Evolutionary conservation across 805 yeast species (phyloP).

Genomic region (Saturnispora gosingensis): DNA sequence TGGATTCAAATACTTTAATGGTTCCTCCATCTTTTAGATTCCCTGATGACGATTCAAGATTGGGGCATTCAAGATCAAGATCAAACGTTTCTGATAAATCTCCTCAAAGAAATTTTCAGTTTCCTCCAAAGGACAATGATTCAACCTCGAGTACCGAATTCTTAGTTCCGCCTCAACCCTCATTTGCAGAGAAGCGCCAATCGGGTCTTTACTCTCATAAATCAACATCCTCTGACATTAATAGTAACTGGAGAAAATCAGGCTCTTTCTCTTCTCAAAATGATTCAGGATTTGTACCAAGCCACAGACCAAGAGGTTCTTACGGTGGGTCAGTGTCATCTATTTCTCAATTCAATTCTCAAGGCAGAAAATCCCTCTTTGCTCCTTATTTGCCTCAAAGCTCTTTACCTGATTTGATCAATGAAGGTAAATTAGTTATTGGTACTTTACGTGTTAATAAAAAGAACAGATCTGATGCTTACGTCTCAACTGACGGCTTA

Average conservation of each 20-base stretch:
- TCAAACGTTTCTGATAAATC: constrained; percentile 25
- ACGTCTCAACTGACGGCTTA: constrained; percentile 93
- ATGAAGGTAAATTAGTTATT: constrained; percentile 84
- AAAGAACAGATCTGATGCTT: constrained; percentile 95
- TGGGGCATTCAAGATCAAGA: constrained; percentile 23
- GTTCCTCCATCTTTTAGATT: constrained; percentile 41
- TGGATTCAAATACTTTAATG: constrained; percentile 1
- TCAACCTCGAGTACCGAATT: constrained; percentile 12
- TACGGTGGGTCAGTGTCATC: constrained; percentile 56
- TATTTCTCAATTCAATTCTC: constrained; percentile 29
- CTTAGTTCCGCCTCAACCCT: constrained; percentile 47
- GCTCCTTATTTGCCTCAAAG: constrained; percentile 96
- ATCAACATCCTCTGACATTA: constrained; percentile 37
- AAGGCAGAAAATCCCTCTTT: constrained; percentile 67
- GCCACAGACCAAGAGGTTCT: constrained; percentile 60
- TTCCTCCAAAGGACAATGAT: constrained; percentile 42
- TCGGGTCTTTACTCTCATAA: constrained; percentile 25
- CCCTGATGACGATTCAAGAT: constrained; percentile 31
- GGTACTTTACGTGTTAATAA: constrained; percentile 92
- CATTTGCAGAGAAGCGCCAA: constrained; percentile 34
- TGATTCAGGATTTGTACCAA: constrained; percentile 51
- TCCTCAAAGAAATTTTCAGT: constrained; percentile 49
- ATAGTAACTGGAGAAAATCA: constrained; percentile 61
- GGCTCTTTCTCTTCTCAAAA: constrained; percentile 19
- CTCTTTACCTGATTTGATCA: constrained; percentile 77